Evolutionary conservation across 2,329 filamentous ascomycete species (phyloP), one percentile per base, ranked within the genome.

Genomic region (Bertia moriformis): DNA sequence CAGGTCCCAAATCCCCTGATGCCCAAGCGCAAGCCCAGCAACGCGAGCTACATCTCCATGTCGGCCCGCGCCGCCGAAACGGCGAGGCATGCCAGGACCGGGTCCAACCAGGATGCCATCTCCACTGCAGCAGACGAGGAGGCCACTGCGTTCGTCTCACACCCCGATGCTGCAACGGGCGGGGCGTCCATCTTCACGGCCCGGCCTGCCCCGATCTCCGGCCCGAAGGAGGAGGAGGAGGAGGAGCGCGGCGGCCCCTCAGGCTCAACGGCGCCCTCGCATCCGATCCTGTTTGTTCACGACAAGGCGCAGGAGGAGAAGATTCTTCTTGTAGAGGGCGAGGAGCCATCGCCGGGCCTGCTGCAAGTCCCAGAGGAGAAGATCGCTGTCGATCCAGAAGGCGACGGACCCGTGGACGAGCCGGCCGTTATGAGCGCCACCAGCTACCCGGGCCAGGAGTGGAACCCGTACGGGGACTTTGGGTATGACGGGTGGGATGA

Each of bases 391-490:
- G 22, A 27, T 10, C n/a, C n/a, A n/a, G 52, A 56, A 18, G 57
- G 57, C 19, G 56, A 58, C 39, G 51, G 48, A 37, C 55, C 60
- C 30, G 58, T 63, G 20, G 60, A 65, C n/a, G 61, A 65, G 13
- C 52, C 60, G 49, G 67, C 69, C 12, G 60, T 66, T 42, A 83
- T 83, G 78, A 69, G 63, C 37, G 77, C 76, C 4, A 78, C 75
- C 12, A 76, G 70, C 50, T 83, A 82, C 53, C 78, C 78, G 0
- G 78, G 78, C 0, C 74, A 81, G 57, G 78, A 83, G 53, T 83
- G 78, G 77, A 71, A 71, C 47, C 75, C 75, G 2, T 72, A 69
- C 39, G 22, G 22, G 22, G 22, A 7, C 22, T 27, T 27, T 27
- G 22, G n/a, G 7, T 27, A n/a, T 7, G 22, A 27, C n/a, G 22